Base-by-base conservation (phyloP, 768 basidiomycete genomes). In the Dioszegia aurantiaca region DNA sequence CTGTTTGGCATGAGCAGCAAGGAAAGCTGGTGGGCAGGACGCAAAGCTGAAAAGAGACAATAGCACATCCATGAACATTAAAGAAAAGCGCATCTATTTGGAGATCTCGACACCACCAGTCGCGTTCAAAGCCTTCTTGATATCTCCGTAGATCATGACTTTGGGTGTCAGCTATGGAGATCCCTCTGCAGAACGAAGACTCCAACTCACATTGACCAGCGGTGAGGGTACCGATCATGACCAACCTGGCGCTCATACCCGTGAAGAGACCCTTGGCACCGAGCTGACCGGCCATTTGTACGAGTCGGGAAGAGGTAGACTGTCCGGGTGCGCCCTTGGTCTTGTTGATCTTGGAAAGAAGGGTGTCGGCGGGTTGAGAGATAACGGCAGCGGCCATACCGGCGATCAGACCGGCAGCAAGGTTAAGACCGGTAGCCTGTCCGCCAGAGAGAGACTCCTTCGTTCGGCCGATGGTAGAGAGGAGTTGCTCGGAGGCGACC, bases 351-450 rank as follows among this genome's bases (percentile, higher is more conserved):
- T 76, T 76, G 58, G 91, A 94, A 66, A 95, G 87, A 64, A 97
- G 78, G 37, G 92, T 87, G 78, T 97, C 92, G 67, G 92, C 92
- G 47, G 92, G 92, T 77, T 97, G 92, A 17, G 93, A 97, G 77
- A 97, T 93, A 62, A 77, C 72, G 60, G 93, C 93, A 76, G 90
- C 93, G 74, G 94, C 85, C 71, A 95, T 86, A 86, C 93, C 93
- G 75, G 92, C 89, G 70, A 94, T 85, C 78, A 94, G 87, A 81
- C 92, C 92, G 59, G 89, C 90, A 21, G 83, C 83, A 75, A 95
- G 89, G 64, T 90, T 94, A 69, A 94, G 79, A 63, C 87, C 86
- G 69, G 75, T 76, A 53, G 61, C 48, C 59, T 74, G 70, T 49
- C 68, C 66, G 44, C 70, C 69, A 27, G 74, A 65, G 61, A 97